Percentiles rank a stretch among this genome's conserved stretches.
Evolutionary conservation across 2,329 filamentous ascomycete species (phyloP).

Genomic region (Metarhizium anisopliae): DNA sequence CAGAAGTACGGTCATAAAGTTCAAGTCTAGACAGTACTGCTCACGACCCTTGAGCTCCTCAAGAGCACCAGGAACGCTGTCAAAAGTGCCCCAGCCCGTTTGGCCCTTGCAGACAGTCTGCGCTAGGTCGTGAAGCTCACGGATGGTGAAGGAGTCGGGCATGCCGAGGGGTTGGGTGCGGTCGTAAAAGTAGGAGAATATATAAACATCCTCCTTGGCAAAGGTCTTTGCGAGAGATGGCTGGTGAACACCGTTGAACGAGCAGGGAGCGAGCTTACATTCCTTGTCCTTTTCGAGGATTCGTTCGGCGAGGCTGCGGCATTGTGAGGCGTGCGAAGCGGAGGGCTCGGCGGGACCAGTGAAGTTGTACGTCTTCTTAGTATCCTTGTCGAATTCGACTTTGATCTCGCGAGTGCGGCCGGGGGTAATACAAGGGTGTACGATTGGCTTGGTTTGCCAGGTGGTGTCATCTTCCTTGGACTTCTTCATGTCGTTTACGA

Average conservation of each 20-base stretch:
- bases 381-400: conserved; percentile 59
- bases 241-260: conserved; percentile 96
- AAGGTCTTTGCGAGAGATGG: conserved; percentile 90
- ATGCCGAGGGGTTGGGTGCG: conserved; percentile 89
- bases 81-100: conserved; percentile 71
- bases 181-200: conserved; percentile 98
- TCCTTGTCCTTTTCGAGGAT: conserved; percentile 79
- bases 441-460: conserved; percentile 63
- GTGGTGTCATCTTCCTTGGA: conserved; percentile 48
- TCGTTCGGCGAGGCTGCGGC: conserved; percentile 81
- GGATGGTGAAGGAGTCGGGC: conserved; percentile 93
- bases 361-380: conserved; percentile 68
- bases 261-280: conserved; percentile 83
- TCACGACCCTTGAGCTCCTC: conserved; percentile 73
- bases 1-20: conserved; percentile 87
- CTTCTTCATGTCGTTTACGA: conserved; percentile 64
- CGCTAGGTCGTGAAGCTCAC: conserved; percentile 80
- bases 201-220: conserved; percentile 80
- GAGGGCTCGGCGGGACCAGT: conserved; percentile 68
- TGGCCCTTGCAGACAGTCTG: conserved; percentile 76
- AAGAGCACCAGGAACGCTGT: conserved; percentile 65
- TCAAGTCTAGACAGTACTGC: conserved; percentile 90
- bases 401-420: conserved; percentile 68
- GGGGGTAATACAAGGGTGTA: conserved; percentile 80
- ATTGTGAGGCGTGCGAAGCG: conserved; percentile 81